Evolutionary conservation across 345 rosid genomes (phyloP), one percentile per base, ranked within the genome.

Genomic region (Dipteronia sinensis): DNA sequence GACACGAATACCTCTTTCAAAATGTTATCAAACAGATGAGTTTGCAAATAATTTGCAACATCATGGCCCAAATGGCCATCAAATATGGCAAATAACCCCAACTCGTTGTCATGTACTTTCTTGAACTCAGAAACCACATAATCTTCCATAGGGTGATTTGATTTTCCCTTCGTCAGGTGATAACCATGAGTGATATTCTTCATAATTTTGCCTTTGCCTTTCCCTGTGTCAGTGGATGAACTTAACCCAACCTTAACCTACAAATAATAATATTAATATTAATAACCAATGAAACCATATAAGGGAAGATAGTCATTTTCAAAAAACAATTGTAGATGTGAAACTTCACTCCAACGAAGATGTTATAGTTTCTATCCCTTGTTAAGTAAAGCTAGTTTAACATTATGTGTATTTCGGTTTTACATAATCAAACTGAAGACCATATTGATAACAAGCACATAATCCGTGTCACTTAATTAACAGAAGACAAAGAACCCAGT

Each of bases 11-110:
- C 97, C 92, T 92, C 88, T 77, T 88, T 90, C 62, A 92, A 73
- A 68, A 94, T 94, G 77, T 90, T 92, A 80, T 78, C 81, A 80
- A 92, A 94, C 75, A 94, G 87, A 85, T 91, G 88, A 7, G 40
- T 85, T 73, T 92, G 94, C 79, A 94, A 79, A 79, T 92, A 94
- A 76, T 71, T 86, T 65, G 98, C 95, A 0, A 94, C 96, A 79
- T 85, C 95, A 71, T 92, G 93, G 7, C 98, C 98, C 83, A 86
- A 83, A 83, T 94, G 98, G 66, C 98, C 98, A 74, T 94, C 98
- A 47, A 88, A 94, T 82, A 94, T 90, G 1, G 94, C 98, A 79
- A 94, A 94, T 66, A 94, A 81, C 47, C 98, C 98, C 76, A 94
- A 72, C 75, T 94, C 96, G 9, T 82, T 79, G 0, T 84, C 85